Conservation (phyloP, 148 eudicot genomes). For the Rhododendron simsii region DNA sequence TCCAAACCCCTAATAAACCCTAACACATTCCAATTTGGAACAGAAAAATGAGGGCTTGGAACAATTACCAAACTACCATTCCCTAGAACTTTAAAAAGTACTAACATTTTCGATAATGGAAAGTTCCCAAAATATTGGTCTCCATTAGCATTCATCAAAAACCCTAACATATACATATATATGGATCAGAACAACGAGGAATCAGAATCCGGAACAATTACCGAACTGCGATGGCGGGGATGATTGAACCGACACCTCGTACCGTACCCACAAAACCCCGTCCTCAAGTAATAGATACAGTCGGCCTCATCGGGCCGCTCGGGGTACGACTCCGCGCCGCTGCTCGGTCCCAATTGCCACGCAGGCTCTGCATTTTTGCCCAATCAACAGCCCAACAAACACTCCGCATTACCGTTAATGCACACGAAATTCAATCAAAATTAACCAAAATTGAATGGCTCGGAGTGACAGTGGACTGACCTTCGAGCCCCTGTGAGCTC, state of each 20-base stretch:
- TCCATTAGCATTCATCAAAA: constrained; percentile 5
- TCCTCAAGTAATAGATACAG: constrained; percentile 69
- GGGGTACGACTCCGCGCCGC: constrained; percentile 54
- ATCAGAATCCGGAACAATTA: constrained; percentile 12
- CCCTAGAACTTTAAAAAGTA: neutral
- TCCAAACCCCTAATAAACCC: neutral
- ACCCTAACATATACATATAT: constrained; percentile 8
- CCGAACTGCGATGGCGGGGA: constrained; percentile 62
- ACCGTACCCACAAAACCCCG: constrained; percentile 82
- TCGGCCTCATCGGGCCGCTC: constrained; percentile 75
- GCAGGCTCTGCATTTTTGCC: constrained; percentile 53
- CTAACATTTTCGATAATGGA: neutral
- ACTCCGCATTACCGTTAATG: constrained; percentile 19
- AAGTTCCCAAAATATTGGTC: neutral
- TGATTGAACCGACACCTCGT: constrained; percentile 87
- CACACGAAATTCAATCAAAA: constrained; percentile 8
- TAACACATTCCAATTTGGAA: neutral
- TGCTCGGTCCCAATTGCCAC: constrained; percentile 59
- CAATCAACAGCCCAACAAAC: constrained; percentile 19
- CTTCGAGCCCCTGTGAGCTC: constrained; percentile 23
- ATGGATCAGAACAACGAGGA: neutral
- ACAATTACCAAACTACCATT: neutral
- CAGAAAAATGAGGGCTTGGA: neutral
- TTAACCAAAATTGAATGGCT: neutral
- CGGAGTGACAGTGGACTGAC: neutral